Evolutionary conservation across 768 basidiomycete genomes (phyloP).

Genomic region (Collybiopsis confluens): DNA sequence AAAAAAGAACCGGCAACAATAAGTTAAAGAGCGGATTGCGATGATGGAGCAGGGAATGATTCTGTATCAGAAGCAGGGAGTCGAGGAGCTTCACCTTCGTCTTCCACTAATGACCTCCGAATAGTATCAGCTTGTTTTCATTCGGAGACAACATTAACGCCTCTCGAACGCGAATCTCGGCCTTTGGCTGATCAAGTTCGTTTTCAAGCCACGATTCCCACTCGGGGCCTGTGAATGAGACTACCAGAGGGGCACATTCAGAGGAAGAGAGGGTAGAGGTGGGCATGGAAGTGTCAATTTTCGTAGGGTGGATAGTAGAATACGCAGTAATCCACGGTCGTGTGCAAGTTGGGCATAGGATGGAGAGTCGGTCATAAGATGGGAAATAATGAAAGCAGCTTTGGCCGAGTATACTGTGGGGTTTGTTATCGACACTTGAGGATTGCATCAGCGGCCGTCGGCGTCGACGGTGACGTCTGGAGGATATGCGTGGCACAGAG

Average conservation of each 20-base stretch:
- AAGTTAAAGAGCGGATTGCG: slow-evolving; percentile 30
- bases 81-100: slow-evolving; percentile 39
- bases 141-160: slow-evolving; percentile 74
- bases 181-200: slow-evolving; percentile 69
- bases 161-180: slow-evolving; percentile 59
- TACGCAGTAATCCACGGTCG: slow-evolving; percentile 27
- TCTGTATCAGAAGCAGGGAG: slow-evolving; percentile 16
- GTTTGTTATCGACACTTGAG: slow-evolving; percentile 42
- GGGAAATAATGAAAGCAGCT: slow-evolving; percentile 72
- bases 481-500: slow-evolving; percentile 67
- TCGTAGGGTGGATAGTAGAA: neutral
- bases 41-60: neutral
- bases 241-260: neutral
- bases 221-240: slow-evolving; percentile 1
- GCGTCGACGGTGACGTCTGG: slow-evolving; percentile 38
- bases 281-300: slow-evolving; percentile 50
- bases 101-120: slow-evolving; percentile 63
- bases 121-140: slow-evolving; percentile 67
- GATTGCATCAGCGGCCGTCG: slow-evolving; percentile 32
- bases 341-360: slow-evolving; percentile 63
- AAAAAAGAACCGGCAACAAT: slow-evolving; percentile 52
- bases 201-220: slow-evolving; percentile 31
- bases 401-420: slow-evolving; percentile 41
- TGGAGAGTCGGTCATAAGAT: slow-evolving; percentile 69
- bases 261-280: slow-evolving; percentile 46